phyloP scores from a whole-genome alignment of 2,329 filamentous ascomycete species.

The Teratosphaeria zuluensis region DNA sequence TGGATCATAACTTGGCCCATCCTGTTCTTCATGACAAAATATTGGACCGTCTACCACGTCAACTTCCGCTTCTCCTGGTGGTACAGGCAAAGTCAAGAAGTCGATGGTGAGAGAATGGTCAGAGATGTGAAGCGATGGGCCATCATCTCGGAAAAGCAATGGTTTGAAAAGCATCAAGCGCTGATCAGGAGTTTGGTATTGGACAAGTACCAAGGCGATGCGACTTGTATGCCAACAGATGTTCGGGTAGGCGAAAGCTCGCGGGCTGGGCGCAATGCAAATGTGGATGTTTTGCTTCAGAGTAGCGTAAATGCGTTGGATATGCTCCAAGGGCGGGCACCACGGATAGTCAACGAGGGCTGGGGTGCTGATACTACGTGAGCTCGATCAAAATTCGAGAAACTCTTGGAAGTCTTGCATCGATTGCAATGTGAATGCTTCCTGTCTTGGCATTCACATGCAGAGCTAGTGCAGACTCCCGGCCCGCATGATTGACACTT shows the following conservation, averaged over 20 bases:
- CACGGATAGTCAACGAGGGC: constrained; percentile 4
- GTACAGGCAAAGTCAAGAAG: constrained; percentile 1
- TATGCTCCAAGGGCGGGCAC: constrained; percentile 4
- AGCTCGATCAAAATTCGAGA: neutral
- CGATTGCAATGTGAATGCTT: neutral
- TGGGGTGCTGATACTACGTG: constrained; percentile 12
- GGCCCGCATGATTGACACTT: neutral
- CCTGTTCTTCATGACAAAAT: constrained; percentile 56
- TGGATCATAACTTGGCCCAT: constrained; percentile 64
- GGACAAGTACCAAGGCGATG: constrained; percentile 43
- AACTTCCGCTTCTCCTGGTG: constrained; percentile 49
- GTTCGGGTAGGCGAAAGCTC: constrained; percentile 38
- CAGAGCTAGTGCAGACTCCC: neutral
- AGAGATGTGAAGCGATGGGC: constrained; percentile 39
- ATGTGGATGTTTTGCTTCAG: constrained; percentile 17
- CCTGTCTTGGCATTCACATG: neutral
- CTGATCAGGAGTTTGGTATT: constrained; percentile 52
- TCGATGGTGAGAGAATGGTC: constrained; percentile 20
- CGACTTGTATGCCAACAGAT: constrained; percentile 15
- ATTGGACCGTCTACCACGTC: constrained; percentile 57
- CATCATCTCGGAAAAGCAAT: constrained; percentile 41
- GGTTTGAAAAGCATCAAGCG: constrained; percentile 54
- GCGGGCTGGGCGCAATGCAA: constrained; percentile 9
- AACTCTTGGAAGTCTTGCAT: neutral
- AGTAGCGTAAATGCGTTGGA: constrained; percentile 17